Evolutionary conservation across 192 early-diverging fungal species (phyloP).

Genomic region (Gryganskiella cystojenkinii): DNA sequence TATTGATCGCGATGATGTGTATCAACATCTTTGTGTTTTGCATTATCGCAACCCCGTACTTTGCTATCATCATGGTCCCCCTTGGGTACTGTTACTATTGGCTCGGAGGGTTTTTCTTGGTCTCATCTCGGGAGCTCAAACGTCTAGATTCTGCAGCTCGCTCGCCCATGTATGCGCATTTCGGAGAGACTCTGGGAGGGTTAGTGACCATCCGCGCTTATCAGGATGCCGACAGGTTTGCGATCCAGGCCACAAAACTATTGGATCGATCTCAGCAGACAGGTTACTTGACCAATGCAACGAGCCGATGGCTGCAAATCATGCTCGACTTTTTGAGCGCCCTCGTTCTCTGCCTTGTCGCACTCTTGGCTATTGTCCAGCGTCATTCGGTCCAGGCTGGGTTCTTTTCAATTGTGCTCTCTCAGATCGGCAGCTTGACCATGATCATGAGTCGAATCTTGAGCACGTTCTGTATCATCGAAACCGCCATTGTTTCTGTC

Average conservation of each 20-base stretch:
- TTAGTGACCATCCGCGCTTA: slow-evolving; percentile 74
- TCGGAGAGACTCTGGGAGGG: slow-evolving; percentile 63
- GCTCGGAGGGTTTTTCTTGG: slow-evolving; percentile 68
- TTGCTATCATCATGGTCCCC: slow-evolving; percentile 54
- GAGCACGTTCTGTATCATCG: neutral
- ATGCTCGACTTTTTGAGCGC: slow-evolving; percentile 16
- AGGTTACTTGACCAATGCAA: slow-evolving; percentile 13
- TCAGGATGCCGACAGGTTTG: slow-evolving; percentile 72
- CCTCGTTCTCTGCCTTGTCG: slow-evolving; percentile 3
- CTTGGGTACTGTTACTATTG: slow-evolving; percentile 57
- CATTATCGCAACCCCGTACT: slow-evolving; percentile 63
- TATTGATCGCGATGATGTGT: slow-evolving; percentile 50
- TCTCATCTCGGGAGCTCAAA: slow-evolving; percentile 82
- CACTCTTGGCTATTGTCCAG: slow-evolving; percentile 13
- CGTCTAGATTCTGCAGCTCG: slow-evolving; percentile 76
- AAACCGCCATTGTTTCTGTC: slow-evolving; percentile 71
- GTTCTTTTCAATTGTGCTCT: slow-evolving; percentile 13
- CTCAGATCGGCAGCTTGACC: slow-evolving; percentile 9
- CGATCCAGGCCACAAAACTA: slow-evolving; percentile 34
- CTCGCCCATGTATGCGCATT: slow-evolving; percentile 62
- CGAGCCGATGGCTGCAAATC: slow-evolving; percentile 13
- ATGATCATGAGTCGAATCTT: neutral
- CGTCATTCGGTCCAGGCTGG: slow-evolving; percentile 8
- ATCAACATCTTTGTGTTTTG: slow-evolving; percentile 62
- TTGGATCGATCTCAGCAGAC: slow-evolving; percentile 27